Percentiles rank a stretch among this genome's conserved stretches.
Conservation (phyloP, 139 green algal species). For the Nannochloris sp. region DNA sequence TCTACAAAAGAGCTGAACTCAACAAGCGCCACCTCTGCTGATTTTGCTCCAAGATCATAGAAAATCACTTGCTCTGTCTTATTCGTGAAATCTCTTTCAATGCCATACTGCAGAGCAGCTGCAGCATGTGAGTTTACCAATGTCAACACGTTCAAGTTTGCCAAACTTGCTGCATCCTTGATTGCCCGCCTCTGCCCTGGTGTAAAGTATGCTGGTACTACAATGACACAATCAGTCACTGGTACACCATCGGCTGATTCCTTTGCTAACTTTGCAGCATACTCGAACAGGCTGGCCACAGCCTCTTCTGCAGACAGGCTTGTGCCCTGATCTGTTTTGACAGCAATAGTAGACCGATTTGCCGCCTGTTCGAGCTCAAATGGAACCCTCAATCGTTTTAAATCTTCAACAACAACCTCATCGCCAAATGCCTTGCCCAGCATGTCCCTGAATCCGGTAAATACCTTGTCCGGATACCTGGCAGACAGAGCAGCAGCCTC, state of each 20-base stretch:
- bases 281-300: conserved; percentile 79
- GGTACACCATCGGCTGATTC: conserved; percentile 45
- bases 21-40: conserved; percentile 66
- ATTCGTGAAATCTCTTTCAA: conserved; percentile 83
- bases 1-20: conserved; percentile 63
- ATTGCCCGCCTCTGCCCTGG: conserved; percentile 70
- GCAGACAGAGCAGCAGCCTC: conserved; percentile 64
- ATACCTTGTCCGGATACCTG: conserved; percentile 69
- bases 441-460: conserved; percentile 59
- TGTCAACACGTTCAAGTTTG: conserved; percentile 75
- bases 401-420: conserved; percentile 27
- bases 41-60: conserved; percentile 85
- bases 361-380: conserved; percentile 59
- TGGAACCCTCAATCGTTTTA: conserved; percentile 45
- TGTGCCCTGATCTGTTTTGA: conserved; percentile 28
- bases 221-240: conserved; percentile 75
- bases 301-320: conserved; percentile 74
- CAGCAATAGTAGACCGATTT: conserved; percentile 26
- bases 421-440: conserved; percentile 61
- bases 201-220: conserved; percentile 79
- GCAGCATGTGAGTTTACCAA: conserved; percentile 84
- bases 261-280: conserved; percentile 69
- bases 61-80: conserved; percentile 75
- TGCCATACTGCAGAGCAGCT: conserved; percentile 94
- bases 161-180: conserved; percentile 67